Evolutionary conservation across 192 early-diverging fungal genomes (phyloP).

Genomic region (Spinellus fusiger): DNA sequence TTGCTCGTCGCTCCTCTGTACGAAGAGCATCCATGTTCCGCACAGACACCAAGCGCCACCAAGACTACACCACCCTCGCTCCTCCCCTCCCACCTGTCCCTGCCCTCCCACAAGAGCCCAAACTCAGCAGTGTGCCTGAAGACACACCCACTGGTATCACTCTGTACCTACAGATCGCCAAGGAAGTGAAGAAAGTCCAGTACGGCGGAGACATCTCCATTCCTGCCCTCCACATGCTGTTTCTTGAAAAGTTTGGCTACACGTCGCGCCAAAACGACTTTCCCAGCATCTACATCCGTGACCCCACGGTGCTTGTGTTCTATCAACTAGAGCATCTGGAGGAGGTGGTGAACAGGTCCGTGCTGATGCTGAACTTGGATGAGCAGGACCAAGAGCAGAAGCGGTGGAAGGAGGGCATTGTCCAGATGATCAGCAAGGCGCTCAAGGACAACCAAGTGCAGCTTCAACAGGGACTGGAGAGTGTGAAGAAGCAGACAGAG

Average conservation of each 20-base stretch:
- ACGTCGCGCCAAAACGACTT: conserved; percentile 57
- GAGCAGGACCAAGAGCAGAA: conserved; percentile 12
- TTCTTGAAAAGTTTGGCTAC: conserved; percentile 66
- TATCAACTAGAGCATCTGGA: conserved; percentile 62
- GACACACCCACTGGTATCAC: background rate
- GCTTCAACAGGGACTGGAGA: conserved; percentile 20
- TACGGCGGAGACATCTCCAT: conserved; percentile 50
- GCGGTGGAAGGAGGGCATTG: background rate
- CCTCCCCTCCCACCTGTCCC: conserved; percentile 18
- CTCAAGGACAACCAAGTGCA: background rate
- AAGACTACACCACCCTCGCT: background rate
- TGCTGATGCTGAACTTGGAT: conserved; percentile 45
- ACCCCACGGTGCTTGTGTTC: conserved; percentile 42
- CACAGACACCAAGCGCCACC: background rate
- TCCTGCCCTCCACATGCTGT: conserved; percentile 58
- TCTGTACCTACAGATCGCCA: conserved; percentile 57
- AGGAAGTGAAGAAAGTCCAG: conserved; percentile 51
- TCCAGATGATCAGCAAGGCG: conserved; percentile 2
- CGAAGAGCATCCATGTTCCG: conserved; percentile 27
- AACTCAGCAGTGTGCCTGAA: conserved; percentile 1
- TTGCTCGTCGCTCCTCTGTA: conserved; percentile 31
- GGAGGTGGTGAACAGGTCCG: conserved; percentile 55
- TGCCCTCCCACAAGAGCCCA: background rate
- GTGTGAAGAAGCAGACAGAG: conserved; percentile 41
- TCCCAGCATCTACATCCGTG: conserved; percentile 63